A percentile compares a stretch with the other conserved stretches of the same genome.
Evolutionary conservation across 169 alveolate genomes (phyloP).

Genomic region (Cystoisospora suis): DNA sequence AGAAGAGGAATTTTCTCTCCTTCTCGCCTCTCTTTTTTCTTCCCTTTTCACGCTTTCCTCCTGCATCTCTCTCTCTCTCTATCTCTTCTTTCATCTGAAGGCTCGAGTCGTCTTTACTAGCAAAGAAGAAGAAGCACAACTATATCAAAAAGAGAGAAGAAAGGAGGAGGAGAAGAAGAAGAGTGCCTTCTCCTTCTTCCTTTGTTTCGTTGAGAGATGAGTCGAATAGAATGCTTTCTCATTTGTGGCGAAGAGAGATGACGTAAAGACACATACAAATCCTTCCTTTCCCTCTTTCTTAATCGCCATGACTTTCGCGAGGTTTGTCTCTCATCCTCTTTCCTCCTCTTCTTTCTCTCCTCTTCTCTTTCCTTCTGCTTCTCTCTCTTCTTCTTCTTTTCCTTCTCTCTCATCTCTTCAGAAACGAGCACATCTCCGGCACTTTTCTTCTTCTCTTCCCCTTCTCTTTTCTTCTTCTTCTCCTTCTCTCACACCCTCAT

Average conservation of each 20-base stretch:
- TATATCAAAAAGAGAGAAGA: too few relatives aligned
- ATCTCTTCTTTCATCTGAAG: too few relatives aligned
- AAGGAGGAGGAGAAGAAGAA: too few relatives aligned
- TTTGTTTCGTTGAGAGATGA: too few relatives aligned
- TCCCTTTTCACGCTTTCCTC: not conserved
- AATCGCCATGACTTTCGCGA: not conserved
- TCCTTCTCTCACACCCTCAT: not conserved
- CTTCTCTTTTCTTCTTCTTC: not conserved
- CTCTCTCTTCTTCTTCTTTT: not conserved
- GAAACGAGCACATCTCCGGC: not conserved
- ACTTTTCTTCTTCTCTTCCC: not conserved
- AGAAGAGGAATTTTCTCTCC: too few relatives aligned
- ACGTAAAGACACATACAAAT: too few relatives aligned
- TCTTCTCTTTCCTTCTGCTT: not conserved
- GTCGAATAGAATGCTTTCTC: too few relatives aligned
- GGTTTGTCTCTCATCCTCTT: not conserved
- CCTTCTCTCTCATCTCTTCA: not conserved
- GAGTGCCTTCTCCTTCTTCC: too few relatives aligned
- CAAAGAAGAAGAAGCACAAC: too few relatives aligned
- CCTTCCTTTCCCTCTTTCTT: not conserved
- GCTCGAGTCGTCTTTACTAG: too few relatives aligned
- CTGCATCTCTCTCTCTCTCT: not conserved
- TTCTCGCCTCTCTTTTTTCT: not conserved
- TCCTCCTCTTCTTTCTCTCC: not conserved
- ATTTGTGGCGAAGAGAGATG: too few relatives aligned